Percentiles rank a stretch among this genome's conserved stretches.
These are phyloP conservation scores for Megacollybia platyphylla DNA, from an alignment of 1,284 basidiomycete species.

Conservation along the genomic window DNA sequence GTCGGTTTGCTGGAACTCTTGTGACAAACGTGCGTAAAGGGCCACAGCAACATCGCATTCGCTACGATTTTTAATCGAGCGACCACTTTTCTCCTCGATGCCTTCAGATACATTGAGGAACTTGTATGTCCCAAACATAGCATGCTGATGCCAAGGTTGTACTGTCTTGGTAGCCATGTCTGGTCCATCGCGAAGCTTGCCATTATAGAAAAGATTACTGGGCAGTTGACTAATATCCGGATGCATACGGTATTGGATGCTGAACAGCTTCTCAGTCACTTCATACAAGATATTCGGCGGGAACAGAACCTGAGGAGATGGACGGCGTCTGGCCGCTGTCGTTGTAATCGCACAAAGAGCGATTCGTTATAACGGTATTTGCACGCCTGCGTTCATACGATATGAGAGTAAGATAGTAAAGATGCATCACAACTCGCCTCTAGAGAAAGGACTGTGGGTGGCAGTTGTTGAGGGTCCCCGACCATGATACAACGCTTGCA, in stretches of 20 bases:
- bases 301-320: conserved; percentile 74
- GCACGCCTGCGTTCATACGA: conserved; percentile 39
- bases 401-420: not conserved
- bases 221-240: conserved; percentile 89
- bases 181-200: conserved; percentile 77
- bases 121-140: conserved; percentile 78
- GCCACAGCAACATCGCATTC: conserved; percentile 76
- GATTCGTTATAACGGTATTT: conserved; percentile 81
- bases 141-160: conserved; percentile 77
- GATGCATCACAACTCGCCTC: conserved; percentile 29
- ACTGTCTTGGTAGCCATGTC: conserved; percentile 77
- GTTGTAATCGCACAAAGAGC: conserved; percentile 88
- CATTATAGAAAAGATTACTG: conserved; percentile 82
- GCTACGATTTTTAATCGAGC: conserved; percentile 69
- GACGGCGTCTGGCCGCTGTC: conserved; percentile 65
- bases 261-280: conserved; percentile 16
- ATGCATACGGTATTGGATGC: conserved; percentile 99
- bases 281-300: not conserved
- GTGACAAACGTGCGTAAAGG: conserved; percentile 65
- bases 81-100: conserved; percentile 39
- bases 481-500: conserved; percentile 87
- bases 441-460: conserved; percentile 90
- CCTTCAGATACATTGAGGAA: conserved; percentile 75
- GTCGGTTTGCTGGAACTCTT: conserved; percentile 47
- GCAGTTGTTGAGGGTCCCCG: conserved; percentile 95